Base-by-base conservation (phyloP, 1,139 yeast species). In the Blastobotrys illinoisensis region DNA sequence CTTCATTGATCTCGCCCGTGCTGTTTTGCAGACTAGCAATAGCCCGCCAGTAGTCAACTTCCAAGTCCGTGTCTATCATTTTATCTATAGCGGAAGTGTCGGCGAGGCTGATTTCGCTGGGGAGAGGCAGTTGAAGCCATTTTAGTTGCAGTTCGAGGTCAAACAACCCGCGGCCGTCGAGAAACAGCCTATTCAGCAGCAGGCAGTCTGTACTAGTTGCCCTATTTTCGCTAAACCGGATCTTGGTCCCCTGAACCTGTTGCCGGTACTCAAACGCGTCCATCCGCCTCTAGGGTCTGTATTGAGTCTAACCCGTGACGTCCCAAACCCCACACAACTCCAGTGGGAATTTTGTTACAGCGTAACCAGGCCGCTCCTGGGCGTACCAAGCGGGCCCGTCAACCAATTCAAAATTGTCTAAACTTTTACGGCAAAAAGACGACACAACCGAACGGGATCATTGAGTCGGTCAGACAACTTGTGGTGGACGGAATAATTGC, bases 191-290 rank as follows among this genome's bases (percentile, higher is more conserved):
- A 47, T 62, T 62, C 43, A 64, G 62, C 9, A 62, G 63, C 19
- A 71, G 55, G 58, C 59, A 57, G 57, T 71, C 74, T 5, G 66
- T 49, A 1, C 67, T 65, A 19, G 56, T 57, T 4, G 63, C 64
- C 5, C 74, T 56, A 9, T 60, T 63, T 40, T 69, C 68, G 24
- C 60, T 56, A 26, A 70, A 58, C 5, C 74, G 63, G 19, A 71
- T 66, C 46, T 65, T 55, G 7, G 74, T 65, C 1, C 73, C 70
- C 26, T 62, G 62, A 49, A 64, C 63, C 53, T 62, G 65, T 56
- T 72, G 75, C 52, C 61, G 60, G 23, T 67, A 57, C 44, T 65
- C 65, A 56, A 71, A 72, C 18, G 57, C 61, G 46, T 68, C 71
- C 52, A 32, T 32, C 40, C 40, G 11, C 11, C 32, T n/a, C n/a